Conservation (phyloP, 2,329 filamentous ascomycete genomes). For the Penicillium sp. region DNA sequence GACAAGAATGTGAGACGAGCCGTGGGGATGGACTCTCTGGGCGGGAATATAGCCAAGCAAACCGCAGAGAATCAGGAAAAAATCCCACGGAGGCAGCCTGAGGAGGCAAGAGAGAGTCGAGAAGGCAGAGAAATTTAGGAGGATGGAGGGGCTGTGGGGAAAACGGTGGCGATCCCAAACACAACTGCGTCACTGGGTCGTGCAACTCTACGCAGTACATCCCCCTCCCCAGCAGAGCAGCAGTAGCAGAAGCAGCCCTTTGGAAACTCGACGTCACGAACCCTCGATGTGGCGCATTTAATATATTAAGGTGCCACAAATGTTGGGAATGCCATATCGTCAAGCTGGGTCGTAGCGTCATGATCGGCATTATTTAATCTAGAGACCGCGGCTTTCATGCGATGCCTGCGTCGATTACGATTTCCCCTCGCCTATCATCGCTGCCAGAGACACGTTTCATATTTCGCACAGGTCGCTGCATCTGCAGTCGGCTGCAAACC, state of each 20-base stretch:
- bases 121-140: conserved; percentile 21
- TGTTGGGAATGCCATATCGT: conserved; percentile 17
- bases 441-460: conserved; percentile 4
- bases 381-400: conserved; percentile 15
- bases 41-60: neutral
- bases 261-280: conserved; percentile 15
- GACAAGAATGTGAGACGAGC: neutral
- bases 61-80: neutral
- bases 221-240: no score
- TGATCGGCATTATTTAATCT: conserved; percentile 17
- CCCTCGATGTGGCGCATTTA: conserved; percentile 17
- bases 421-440: conserved; percentile 18
- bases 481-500: conserved; percentile 5
- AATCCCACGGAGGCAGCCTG: neutral
- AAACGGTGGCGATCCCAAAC: conserved; percentile 27
- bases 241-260: no score
- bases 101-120: conserved; percentile 3
- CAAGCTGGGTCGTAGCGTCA: conserved; percentile 8
- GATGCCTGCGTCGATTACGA: conserved; percentile 11
- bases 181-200: conserved; percentile 12
- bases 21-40: neutral
- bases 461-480: conserved; percentile 2
- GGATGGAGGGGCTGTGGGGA: conserved; percentile 24
- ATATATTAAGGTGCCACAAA: conserved; percentile 19
- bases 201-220: neutral